phyloP scores from a whole-genome alignment of 257 asterid genomes.

The Nicotiana attenuata region DNA sequence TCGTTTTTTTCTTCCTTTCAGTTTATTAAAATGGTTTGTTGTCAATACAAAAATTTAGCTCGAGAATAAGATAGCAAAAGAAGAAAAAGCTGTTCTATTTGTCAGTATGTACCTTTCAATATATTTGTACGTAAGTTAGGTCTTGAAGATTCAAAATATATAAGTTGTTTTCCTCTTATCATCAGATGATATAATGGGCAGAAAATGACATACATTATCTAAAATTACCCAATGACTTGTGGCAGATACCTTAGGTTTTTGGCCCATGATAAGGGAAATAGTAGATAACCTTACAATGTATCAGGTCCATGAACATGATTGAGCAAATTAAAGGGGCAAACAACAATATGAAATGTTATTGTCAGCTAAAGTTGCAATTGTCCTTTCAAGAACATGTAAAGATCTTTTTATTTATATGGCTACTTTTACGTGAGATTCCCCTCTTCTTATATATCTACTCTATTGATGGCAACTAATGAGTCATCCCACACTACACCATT shows the following conservation, averaged over 20 bases:
- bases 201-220: background rate
- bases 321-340: background rate
- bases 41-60: too few relatives aligned
- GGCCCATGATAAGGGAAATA: conserved; percentile 6
- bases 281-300: background rate
- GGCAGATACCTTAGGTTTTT: background rate
- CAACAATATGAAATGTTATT: background rate
- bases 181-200: background rate
- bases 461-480: conserved; percentile 29
- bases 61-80: too few relatives aligned
- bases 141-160: background rate
- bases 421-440: conserved; percentile 45
- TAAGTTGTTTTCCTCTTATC: conserved; percentile 6
- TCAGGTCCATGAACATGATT: background rate
- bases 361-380: conserved; percentile 18
- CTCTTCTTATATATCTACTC: conserved; percentile 2
- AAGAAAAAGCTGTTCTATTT: background rate
- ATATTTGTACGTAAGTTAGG: background rate
- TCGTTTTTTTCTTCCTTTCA: too few relatives aligned
- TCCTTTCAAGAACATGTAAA: conserved; percentile 39
- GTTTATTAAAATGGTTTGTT: too few relatives aligned
- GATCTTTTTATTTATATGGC: conserved; percentile 19
- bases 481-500: conserved; percentile 45
- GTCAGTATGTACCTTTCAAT: background rate
- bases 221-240: background rate